Conservation (phyloP, 257 asterid species). For the Echium plantagineum region DNA sequence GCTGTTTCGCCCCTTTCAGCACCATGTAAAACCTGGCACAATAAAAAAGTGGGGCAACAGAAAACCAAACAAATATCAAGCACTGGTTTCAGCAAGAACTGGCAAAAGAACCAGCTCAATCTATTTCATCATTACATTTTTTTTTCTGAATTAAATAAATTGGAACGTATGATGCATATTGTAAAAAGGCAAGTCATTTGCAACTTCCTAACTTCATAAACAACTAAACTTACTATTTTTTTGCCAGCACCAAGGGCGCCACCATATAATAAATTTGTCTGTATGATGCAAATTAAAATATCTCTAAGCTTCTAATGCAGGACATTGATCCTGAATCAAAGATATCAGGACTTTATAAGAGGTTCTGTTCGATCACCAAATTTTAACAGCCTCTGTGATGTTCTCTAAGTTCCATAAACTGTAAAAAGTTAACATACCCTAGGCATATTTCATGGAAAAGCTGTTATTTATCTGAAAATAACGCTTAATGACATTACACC, state of each 20-base stretch:
- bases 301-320: background rate
- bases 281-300: too few relatives aligned
- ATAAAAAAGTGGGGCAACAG: constrained; percentile 17
- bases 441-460: background rate
- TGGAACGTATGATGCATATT: too few relatives aligned
- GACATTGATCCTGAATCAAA: background rate
- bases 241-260: too few relatives aligned
- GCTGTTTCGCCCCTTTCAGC: constrained; percentile 83
- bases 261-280: too few relatives aligned
- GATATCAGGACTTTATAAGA: background rate
- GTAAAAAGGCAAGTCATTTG: background rate
- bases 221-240: too few relatives aligned
- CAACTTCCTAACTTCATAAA: too few relatives aligned
- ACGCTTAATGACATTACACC: background rate
- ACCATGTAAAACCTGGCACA: constrained; percentile 73
- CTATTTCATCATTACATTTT: background rate
- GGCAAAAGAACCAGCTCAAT: background rate
- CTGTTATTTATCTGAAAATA: too few relatives aligned
- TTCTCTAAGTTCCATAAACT: background rate
- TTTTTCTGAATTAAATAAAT: too few relatives aligned
- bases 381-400: background rate
- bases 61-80: background rate
- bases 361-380: background rate
- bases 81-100: background rate
- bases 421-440: background rate